These are phyloP conservation scores for Dentipellis sp. DNA, from an alignment of 768 basidiomycete genomes.

Conservation along the genomic window DNA sequence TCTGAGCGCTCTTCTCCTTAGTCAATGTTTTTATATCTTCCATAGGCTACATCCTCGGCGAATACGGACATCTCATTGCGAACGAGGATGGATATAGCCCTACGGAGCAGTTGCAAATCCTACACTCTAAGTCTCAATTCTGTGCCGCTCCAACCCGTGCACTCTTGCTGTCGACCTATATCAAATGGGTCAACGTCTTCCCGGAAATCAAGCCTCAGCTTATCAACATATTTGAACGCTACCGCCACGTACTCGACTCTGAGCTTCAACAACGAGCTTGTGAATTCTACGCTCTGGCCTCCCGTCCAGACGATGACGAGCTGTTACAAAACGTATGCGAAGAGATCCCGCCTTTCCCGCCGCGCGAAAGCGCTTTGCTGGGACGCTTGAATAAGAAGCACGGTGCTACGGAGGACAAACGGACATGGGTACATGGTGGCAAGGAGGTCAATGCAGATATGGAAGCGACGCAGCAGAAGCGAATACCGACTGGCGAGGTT, in stretches of 20 bases:
- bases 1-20: background rate
- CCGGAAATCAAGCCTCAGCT: conserved; percentile 96
- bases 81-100: conserved; percentile 93
- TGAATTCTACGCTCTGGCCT: conserved; percentile 89
- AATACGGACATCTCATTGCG: conserved; percentile 96
- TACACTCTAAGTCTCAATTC: conserved; percentile 93
- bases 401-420: conserved; percentile 88
- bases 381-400: conserved; percentile 84
- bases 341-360: conserved; percentile 98
- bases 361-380: conserved; percentile 84
- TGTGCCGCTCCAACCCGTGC: conserved; percentile 89
- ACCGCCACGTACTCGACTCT: conserved; percentile 93
- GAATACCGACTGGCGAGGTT: conserved; percentile 8
- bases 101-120: conserved; percentile 83
- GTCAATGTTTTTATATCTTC: background rate
- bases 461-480: conserved; percentile 39
- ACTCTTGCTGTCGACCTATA: conserved; percentile 90
- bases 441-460: conserved; percentile 84
- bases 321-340: conserved; percentile 92
- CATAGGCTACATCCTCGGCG: conserved; percentile 89
- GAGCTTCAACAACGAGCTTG: conserved; percentile 98
- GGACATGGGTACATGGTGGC: conserved; percentile 94
- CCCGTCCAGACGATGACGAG: conserved; percentile 81
- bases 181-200: conserved; percentile 99
- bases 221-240: conserved; percentile 91